Percentiles rank a stretch among this genome's conserved stretches.
Evolutionary conservation across 768 basidiomycete species (phyloP).

Genomic region (Leccinum variicolor): DNA sequence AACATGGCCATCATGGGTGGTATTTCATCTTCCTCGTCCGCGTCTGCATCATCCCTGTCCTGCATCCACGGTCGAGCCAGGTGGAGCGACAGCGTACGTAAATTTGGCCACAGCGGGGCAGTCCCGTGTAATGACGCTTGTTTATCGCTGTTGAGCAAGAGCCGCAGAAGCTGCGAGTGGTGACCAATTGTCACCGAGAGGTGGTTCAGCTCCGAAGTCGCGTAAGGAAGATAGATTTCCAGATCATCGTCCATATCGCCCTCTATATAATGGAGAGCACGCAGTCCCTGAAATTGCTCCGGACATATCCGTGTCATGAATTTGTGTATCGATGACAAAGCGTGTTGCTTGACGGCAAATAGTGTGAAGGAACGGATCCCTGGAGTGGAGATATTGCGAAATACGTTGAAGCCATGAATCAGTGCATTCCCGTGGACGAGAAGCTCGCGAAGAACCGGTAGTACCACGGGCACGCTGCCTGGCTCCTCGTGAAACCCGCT

Average conservation of each 20-base stretch:
- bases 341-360: constrained; percentile 25
- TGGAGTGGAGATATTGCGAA: constrained; percentile 34
- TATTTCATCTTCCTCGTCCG: constrained; percentile 32
- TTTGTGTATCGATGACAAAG: constrained; percentile 33
- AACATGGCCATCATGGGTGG: constrained; percentile 29
- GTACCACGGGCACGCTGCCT: constrained; percentile 30
- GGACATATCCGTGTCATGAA: constrained; percentile 35
- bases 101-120: constrained; percentile 29
- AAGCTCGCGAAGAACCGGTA: constrained; percentile 28
- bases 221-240: constrained; percentile 32
- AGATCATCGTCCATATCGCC: constrained; percentile 34
- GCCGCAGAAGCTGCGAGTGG: constrained; percentile 31
- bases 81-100: constrained; percentile 29
- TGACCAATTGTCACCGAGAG: constrained; percentile 32
- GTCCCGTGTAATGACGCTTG: constrained; percentile 32
- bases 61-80: constrained; percentile 27
- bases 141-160: constrained; percentile 33
- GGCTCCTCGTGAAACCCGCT: constrained; percentile 32
- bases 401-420: constrained; percentile 32
- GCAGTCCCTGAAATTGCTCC: constrained; percentile 32
- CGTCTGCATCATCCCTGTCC: constrained; percentile 29
- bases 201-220: constrained; percentile 33
- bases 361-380: constrained; percentile 24
- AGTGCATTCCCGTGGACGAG: constrained; percentile 31
- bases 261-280: constrained; percentile 32